A percentile compares a stretch with the other conserved stretches of the same genome.
phyloP scores from a whole-genome alignment of 2,329 filamentous ascomycete species.

The Aspergillus spinulosporus region DNA sequence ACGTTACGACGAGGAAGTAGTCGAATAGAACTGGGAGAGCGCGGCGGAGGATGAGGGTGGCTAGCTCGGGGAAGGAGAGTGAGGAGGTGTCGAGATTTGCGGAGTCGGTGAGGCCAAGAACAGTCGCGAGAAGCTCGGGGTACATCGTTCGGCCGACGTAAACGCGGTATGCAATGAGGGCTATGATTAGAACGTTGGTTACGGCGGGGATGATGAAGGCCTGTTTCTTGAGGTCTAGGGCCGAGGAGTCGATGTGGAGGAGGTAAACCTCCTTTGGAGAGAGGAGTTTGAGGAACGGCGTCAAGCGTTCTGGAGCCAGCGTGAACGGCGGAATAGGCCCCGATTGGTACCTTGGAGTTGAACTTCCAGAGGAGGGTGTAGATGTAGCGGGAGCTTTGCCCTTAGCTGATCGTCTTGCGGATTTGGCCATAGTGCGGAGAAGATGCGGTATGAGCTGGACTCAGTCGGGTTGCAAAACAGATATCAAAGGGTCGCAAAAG shows the following conservation, averaged over 20 bases:
- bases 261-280: conserved; percentile 74
- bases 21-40: conserved; percentile 70
- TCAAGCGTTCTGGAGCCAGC: conserved; percentile 61
- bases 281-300: conserved; percentile 67
- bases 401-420: conserved; percentile 33
- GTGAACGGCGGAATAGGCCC: conserved; percentile 67
- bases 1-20: conserved; percentile 65
- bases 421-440: conserved; percentile 35
- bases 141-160: conserved; percentile 73
- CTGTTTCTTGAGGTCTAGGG: conserved; percentile 71
- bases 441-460: neutral
- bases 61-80: conserved; percentile 59
- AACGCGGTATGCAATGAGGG: conserved; percentile 67
- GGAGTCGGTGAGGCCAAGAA: conserved; percentile 66
- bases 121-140: conserved; percentile 62
- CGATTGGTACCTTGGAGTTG: conserved; percentile 35
- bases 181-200: conserved; percentile 69
- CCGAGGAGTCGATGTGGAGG: conserved; percentile 74
- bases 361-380: conserved; percentile 29
- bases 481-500: neutral
- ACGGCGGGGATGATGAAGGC: conserved; percentile 79
- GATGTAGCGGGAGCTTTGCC: conserved; percentile 28
- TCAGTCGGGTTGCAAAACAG: neutral
- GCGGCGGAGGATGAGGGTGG: conserved; percentile 60
- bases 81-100: conserved; percentile 63